Conservation (phyloP, 306 rosid genomes). For the Fagus sylvatica region DNA sequence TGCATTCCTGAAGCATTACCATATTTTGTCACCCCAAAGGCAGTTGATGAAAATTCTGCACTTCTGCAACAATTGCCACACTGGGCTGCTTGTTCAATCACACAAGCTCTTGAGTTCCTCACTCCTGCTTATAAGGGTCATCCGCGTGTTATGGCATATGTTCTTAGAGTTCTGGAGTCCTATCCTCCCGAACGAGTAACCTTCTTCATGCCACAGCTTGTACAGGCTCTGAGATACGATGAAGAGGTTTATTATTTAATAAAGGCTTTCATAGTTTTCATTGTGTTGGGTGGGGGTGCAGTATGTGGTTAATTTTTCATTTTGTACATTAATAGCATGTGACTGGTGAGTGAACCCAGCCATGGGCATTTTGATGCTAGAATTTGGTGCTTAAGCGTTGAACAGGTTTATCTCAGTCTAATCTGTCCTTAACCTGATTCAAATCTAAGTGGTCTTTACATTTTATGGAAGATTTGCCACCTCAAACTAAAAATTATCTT, state of each 20-base stretch:
- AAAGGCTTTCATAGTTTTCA: conserved; percentile 20
- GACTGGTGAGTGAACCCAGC: neutral
- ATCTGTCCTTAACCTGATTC: neutral
- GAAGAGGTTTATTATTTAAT: conserved; percentile 70
- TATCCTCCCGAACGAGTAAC: conserved; percentile 95
- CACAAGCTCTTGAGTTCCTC: conserved; percentile 96
- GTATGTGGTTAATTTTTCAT: neutral
- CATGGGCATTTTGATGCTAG: neutral
- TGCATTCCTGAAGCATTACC: conserved; percentile 93
- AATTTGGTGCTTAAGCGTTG: neutral
- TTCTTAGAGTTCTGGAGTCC: conserved; percentile 92
- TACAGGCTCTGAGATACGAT: conserved; percentile 93
- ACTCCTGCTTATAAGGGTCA: conserved; percentile 93
- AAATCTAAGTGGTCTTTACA: neutral
- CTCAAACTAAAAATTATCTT: neutral
- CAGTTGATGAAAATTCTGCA: conserved; percentile 86
- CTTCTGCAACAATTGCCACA: conserved; percentile 96
- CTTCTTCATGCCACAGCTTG: conserved; percentile 97
- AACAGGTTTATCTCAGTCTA: neutral
- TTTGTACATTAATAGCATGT: neutral
- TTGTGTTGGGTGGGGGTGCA: neutral
- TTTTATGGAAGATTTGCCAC: neutral
- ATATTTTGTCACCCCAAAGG: conserved; percentile 90
- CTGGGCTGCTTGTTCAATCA: conserved; percentile 99
- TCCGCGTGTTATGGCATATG: conserved; percentile 98